Conservation (phyloP, 768 basidiomycete species). For the Lactifluus piperatus region DNA sequence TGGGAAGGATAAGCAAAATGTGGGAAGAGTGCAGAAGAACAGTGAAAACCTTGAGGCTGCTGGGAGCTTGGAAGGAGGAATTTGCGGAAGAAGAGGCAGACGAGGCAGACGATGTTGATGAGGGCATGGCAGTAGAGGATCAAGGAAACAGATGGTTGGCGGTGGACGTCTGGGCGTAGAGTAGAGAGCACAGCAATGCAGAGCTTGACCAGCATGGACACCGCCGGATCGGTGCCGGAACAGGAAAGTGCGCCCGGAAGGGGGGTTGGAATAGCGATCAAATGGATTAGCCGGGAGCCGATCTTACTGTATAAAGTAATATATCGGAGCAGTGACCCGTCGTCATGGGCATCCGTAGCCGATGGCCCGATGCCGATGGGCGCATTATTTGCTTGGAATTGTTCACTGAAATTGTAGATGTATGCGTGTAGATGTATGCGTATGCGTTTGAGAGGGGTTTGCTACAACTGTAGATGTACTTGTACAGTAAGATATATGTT, state of each 20-base stretch:
- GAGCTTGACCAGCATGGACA: background rate
- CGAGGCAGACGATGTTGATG: slow-evolving; percentile 7
- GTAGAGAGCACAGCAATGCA: background rate
- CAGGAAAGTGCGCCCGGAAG: background rate
- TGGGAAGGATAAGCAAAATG: slow-evolving; percentile 23
- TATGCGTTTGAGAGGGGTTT: too few species aligned
- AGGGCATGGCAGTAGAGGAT: background rate
- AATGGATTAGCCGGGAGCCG: background rate
- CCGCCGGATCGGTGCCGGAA: background rate
- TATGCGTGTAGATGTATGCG: too few species aligned
- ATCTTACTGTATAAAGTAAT: background rate
- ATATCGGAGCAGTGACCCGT: background rate
- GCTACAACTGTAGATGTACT: background rate
- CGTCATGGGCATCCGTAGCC: background rate
- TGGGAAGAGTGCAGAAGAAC: background rate
- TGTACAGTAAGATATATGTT: background rate
- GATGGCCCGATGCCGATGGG: too few species aligned
- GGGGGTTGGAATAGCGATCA: background rate
- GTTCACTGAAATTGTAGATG: too few species aligned
- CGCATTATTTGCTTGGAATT: too few species aligned
- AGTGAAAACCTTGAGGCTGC: slow-evolving; percentile 14
- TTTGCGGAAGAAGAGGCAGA: slow-evolving; percentile 13
- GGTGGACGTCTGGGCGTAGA: too few species aligned
- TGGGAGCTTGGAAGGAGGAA: slow-evolving; percentile 7
- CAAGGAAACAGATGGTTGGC: background rate